Evolutionary conservation across 176 grass and related monocot genomes (phyloP).

Genomic region (Areca catechu): DNA sequence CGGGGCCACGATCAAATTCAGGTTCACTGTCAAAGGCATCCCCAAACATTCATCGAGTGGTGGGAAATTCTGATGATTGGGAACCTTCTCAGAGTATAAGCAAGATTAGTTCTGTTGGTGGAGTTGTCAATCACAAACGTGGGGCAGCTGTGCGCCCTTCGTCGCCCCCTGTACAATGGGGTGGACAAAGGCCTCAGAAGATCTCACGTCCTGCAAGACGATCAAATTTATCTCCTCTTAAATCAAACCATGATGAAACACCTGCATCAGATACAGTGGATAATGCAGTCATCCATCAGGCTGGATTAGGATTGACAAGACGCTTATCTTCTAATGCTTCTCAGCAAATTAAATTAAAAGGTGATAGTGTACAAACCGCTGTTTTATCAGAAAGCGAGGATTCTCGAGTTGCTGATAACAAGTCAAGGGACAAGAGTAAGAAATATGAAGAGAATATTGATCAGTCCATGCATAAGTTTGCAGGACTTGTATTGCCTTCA

Average conservation of each 20-base stretch:
- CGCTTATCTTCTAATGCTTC: constrained; percentile 32
- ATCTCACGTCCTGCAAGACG: constrained; percentile 75
- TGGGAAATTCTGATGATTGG: constrained; percentile 55
- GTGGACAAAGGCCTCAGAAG: constrained; percentile 86
- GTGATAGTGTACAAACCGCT: constrained; percentile 43
- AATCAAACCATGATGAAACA: constrained; percentile 35
- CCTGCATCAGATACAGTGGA: constrained; percentile 35
- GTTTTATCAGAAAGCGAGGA: constrained; percentile 50
- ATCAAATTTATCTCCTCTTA: constrained; percentile 64
- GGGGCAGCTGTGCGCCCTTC: constrained; percentile 42
- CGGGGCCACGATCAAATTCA: constrained; percentile 66
- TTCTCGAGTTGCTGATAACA: constrained; percentile 56
- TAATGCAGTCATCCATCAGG: constrained; percentile 36
- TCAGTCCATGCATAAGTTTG: constrained; percentile 57
- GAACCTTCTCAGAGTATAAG: constrained; percentile 53
- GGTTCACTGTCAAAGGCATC: constrained; percentile 63
- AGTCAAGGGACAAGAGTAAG: constrained; percentile 63
- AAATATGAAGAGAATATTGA: constrained; percentile 52
- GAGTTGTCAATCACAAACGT: constrained; percentile 51
- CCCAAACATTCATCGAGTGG: constrained; percentile 39
- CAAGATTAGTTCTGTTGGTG: constrained; percentile 56
- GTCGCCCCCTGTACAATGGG: constrained; percentile 75
- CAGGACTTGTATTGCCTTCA: constrained; percentile 55
- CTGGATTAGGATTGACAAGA: constrained; percentile 25
- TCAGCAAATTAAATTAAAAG: constrained; percentile 40